phyloP scores from a whole-genome alignment of 1,284 basidiomycete genomes.

The Cryptococcus amylolentus region DNA sequence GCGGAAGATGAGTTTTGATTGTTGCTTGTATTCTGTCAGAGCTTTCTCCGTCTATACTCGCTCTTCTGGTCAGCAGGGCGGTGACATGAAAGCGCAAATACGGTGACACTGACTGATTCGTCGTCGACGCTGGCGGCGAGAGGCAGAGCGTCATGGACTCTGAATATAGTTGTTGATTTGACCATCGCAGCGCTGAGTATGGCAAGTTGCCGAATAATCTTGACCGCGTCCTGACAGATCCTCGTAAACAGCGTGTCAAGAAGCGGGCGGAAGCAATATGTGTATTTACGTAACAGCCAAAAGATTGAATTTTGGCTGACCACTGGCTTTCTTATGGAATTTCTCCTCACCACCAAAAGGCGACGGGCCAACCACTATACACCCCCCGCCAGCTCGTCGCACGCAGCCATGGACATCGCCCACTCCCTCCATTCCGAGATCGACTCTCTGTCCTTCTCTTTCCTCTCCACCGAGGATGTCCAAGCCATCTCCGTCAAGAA shows the following conservation, averaged over 20 bases:
- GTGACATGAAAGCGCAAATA: not conserved
- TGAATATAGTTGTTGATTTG: conserved; percentile 81
- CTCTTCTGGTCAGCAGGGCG: not conserved
- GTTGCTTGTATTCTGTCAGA: conserved; percentile 96
- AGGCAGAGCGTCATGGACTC: conserved; percentile 86
- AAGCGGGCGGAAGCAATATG: no score
- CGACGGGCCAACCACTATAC: not conserved
- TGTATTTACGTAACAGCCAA: no score
- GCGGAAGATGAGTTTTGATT: conserved; percentile 93
- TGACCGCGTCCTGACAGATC: no score
- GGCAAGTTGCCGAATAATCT: no score
- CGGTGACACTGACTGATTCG: conserved; percentile 64
- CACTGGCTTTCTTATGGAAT: not conserved
- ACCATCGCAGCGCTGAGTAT: conserved; percentile 60
- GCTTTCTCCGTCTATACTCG: conserved; percentile 76
- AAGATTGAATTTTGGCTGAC: no score
- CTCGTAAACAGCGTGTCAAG: no score
- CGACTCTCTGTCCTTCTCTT: conserved; percentile 86
- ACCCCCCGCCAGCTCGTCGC: not conserved
- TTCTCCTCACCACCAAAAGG: not conserved
- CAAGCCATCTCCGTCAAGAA: conserved; percentile 93
- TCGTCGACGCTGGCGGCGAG: conserved; percentile 93
- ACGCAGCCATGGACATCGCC: conserved; percentile 77
- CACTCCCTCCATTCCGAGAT: conserved; percentile 82
- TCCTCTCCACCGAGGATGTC: conserved; percentile 87